Base-by-base conservation (phyloP, 2,329 filamentous ascomycete genomes). In the Leptodontidium sp. region DNA sequence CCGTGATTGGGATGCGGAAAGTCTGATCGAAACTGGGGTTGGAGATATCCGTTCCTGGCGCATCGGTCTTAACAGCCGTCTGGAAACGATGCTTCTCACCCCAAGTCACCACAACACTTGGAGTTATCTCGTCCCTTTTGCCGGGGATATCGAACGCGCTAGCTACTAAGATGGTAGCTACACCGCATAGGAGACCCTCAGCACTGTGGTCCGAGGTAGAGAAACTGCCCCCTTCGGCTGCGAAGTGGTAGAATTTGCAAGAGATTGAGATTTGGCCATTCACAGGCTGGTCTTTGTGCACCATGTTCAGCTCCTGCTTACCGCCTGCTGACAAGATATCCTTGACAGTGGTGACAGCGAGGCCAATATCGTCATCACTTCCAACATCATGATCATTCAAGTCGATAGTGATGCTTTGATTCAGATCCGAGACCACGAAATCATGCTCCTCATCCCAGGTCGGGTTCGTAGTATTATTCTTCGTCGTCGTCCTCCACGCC, bases 41-140 rank as follows among this genome's bases (percentile, higher is more conserved):
- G 64, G 26, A 38, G 47, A 70, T 70, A 61, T 70, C 68, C 5
- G 68, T 67, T 17, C 67, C 67, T 26, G 68, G 68, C 9, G 68
- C 57, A 70, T 70, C 64, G 12, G 64, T 67, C 64, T 67, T 67
- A 47, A 64, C 61, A 38, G 68, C 68, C 2, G 68, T 70, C 55
- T 70, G 68, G 64, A 70, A 70, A 35, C 55, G 67, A 32, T 69
- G 53, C 43, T 67, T 67, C 21, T 61, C 50, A 1, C 68, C 68
- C 68, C 68, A 70, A 52, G 68, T 55, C n/a, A 70, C 68, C 12
- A 65, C 65, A 11, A 70, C 65, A 45, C 68, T 70, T n/a, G 68
- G 68, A 8, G 53, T 67, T 17, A 70, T 45, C 61, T 70, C 68
- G 58, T 70, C 21, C 21, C 68, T 21, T 9, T 47, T 38, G 2